phyloP scores from a whole-genome alignment of 106 monocot species.

The Dendrobium huoshanense region DNA sequence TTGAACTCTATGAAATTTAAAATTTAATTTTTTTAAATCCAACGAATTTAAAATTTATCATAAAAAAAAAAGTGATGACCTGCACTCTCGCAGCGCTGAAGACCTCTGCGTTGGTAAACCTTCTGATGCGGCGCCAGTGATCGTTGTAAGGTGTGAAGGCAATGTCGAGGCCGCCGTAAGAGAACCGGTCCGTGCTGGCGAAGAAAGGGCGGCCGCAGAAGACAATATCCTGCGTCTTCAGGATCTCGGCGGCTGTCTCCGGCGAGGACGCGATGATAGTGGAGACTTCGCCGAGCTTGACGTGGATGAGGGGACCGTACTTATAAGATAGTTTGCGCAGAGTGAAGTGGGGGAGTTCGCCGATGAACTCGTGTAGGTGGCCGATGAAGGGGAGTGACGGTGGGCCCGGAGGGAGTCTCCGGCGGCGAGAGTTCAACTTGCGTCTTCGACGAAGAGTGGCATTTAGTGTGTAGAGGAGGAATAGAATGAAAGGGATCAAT shows the following conservation, averaged over 20 bases:
- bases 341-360: conserved; percentile 7
- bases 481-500: no score
- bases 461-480: no score
- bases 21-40: no score
- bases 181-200: not conserved
- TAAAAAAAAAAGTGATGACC: no score
- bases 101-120: not conserved
- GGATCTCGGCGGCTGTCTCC: conserved; percentile 2
- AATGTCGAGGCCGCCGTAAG: conserved; percentile 5
- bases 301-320: conserved; percentile 20
- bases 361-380: conserved; percentile 23
- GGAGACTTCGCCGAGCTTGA: conserved; percentile 14
- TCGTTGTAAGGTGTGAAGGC: conserved; percentile 9
- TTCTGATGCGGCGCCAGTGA: conserved; percentile 9
- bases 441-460: no score
- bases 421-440: not conserved
- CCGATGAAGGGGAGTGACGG: conserved; percentile 27
- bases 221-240: conserved; percentile 14
- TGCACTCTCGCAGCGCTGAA: not conserved
- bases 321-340: conserved; percentile 6
- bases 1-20: no score
- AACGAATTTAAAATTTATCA: no score
- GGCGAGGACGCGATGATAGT: conserved; percentile 17
- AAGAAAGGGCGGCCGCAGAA: conserved; percentile 4
- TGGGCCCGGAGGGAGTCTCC: conserved; percentile 16